Evolutionary conservation across 2,329 filamentous ascomycete genomes (phyloP).

Genomic region (Aspergillus sp.): DNA sequence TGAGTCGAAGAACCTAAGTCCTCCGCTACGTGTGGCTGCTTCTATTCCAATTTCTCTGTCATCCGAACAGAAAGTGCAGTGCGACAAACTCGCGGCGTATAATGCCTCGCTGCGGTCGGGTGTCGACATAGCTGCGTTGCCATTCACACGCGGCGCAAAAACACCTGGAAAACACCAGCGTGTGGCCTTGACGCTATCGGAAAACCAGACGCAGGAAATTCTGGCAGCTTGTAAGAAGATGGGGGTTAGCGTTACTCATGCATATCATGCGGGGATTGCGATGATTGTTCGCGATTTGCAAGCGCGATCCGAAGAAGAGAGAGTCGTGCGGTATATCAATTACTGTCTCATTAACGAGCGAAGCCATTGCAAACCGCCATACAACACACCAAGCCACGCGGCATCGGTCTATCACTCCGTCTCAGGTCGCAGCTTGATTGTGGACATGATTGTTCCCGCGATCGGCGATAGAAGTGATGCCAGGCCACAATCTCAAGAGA

Average conservation of each 20-base stretch:
- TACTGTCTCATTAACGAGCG: conserved; percentile 27
- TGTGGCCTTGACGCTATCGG: conserved; percentile 13
- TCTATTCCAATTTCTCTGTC: conserved; percentile 11
- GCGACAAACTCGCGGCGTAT: conserved; percentile 9
- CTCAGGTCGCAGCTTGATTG: conserved; percentile 18
- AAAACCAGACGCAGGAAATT: conserved; percentile 12
- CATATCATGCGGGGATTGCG: conserved; percentile 25
- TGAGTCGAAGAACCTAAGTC: conserved; percentile 23
- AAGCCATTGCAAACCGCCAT: conserved; percentile 17
- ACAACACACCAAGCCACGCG: conserved; percentile 17
- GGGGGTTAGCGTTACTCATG: conserved; percentile 22
- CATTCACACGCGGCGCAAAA: conserved; percentile 8
- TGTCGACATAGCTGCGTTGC: conserved; percentile 20
- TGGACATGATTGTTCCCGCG: conserved; percentile 20
- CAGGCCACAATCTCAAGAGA: background rate
- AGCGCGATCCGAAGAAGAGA: background rate
- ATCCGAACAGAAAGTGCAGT: conserved; percentile 7
- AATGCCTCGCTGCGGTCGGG: conserved; percentile 14
- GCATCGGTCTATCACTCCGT: conserved; percentile 26
- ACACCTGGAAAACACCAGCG: conserved; percentile 23
- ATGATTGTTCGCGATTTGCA: conserved; percentile 19
- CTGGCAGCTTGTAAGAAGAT: conserved; percentile 15
- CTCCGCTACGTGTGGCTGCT: conserved; percentile 22
- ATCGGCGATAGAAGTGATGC: background rate
- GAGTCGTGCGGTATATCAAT: conserved; percentile 24